phyloP scores from a whole-genome alignment of 352 stramenopile genomes.

The Globisporangium viniferum region DNA sequence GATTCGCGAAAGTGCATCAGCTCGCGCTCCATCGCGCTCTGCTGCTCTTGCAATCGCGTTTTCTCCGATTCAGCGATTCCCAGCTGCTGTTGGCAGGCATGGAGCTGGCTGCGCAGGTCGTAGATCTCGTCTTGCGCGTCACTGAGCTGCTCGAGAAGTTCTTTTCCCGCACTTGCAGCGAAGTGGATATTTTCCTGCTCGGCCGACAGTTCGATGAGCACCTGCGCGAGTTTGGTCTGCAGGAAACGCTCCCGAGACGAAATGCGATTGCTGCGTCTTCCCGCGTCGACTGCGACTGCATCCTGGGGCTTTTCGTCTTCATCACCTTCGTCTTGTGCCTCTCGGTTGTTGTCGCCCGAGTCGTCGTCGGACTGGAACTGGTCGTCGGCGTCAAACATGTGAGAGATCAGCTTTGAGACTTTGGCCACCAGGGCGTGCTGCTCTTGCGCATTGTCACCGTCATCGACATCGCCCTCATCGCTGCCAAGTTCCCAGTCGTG shows the following conservation, averaged over 20 bases:
- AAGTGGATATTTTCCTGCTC: constrained; percentile 46
- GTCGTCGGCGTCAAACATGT: constrained; percentile 5
- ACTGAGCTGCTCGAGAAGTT: constrained; percentile 40
- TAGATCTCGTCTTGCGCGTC: constrained; percentile 26
- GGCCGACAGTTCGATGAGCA: constrained; percentile 38
- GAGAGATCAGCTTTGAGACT: constrained; percentile 30
- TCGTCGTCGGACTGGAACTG: constrained; percentile 2
- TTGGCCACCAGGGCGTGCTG: constrained; percentile 20
- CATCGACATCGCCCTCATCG: background rate
- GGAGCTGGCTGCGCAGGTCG: constrained; percentile 23
- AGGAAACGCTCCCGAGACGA: constrained; percentile 28
- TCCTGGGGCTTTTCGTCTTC: background rate
- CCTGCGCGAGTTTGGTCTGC: constrained; percentile 29
- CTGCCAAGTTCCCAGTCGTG: constrained; percentile 1
- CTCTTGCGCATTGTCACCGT: constrained; percentile 4
- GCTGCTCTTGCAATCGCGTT: constrained; percentile 25
- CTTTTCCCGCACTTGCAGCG: constrained; percentile 48
- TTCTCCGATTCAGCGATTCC: constrained; percentile 20
- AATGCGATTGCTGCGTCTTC: background rate
- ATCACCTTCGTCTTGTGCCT: constrained; percentile 15
- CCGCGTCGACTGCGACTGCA: background rate
- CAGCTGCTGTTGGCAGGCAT: constrained; percentile 22
- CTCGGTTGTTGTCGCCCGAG: constrained; percentile 16
- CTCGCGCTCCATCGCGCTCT: constrained; percentile 25
- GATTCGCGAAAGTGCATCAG: constrained; percentile 2